A percentile compares a stretch with the other conserved stretches of the same genome.
Conservation (phyloP, 2,329 filamentous ascomycete genomes). For the Hypoxylon sp. region DNA sequence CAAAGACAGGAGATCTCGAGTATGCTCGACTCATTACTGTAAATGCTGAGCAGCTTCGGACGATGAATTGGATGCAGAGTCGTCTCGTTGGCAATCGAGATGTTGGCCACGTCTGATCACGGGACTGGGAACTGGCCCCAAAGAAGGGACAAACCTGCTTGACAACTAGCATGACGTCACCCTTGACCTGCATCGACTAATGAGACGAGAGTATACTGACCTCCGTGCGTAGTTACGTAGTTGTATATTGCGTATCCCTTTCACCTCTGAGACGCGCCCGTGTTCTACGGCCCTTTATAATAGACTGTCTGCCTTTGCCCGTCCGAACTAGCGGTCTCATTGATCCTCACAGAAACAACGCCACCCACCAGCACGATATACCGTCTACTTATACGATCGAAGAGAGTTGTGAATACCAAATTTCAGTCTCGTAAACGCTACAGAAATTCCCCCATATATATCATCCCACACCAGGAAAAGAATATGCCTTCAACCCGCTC, state of each 20-base stretch:
- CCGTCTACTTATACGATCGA: background rate
- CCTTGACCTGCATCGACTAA: constrained; percentile 17
- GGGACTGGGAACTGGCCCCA: background rate
- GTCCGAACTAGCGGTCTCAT: background rate
- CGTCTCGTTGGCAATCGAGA: background rate
- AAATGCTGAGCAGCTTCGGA: background rate
- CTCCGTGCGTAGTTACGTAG: background rate
- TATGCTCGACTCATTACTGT: background rate
- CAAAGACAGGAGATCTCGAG: background rate
- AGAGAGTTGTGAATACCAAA: background rate
- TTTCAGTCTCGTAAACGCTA: background rate
- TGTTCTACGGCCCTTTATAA: background rate
- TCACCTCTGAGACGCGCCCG: constrained; percentile 16
- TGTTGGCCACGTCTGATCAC: constrained; percentile 31
- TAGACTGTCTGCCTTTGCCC: background rate
- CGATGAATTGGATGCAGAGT: background rate
- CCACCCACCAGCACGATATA: background rate
- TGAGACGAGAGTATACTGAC: constrained; percentile 22
- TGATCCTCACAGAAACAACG: background rate
- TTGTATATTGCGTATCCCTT: constrained; percentile 18
- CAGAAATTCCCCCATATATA: background rate
- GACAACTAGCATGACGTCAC: constrained; percentile 34
- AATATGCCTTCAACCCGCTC: constrained; percentile 40
- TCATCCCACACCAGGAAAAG: background rate
- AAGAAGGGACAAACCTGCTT: constrained; percentile 30